Conservation (phyloP, 306 rosid species). For the Glycyrrhiza uralensis region DNA sequence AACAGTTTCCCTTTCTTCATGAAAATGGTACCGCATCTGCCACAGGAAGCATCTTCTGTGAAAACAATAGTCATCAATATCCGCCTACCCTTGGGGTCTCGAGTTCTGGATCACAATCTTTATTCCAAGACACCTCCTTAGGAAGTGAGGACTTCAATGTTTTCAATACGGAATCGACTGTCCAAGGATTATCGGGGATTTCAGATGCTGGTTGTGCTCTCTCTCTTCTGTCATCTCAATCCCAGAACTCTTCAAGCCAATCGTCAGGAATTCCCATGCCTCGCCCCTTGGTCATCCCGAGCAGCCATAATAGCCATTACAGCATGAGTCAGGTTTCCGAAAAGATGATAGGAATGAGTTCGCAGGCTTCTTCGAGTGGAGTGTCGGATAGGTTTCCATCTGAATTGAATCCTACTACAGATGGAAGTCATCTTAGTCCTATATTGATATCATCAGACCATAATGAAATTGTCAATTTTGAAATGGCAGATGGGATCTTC, state of each 20-base stretch:
- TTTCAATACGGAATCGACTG: constrained; percentile 46
- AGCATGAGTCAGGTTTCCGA: constrained; percentile 45
- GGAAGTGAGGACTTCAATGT: constrained; percentile 60
- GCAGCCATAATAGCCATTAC: constrained; percentile 49
- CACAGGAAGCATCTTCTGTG: constrained; percentile 41
- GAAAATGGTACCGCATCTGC: constrained; percentile 40
- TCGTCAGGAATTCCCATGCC: constrained; percentile 49
- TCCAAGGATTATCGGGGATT: constrained; percentile 52
- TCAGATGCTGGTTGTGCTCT: constrained; percentile 74
- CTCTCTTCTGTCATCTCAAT: constrained; percentile 98
- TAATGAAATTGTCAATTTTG: constrained; percentile 47
- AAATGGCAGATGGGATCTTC: constrained; percentile 50
- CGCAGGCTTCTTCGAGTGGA: constrained; percentile 51
- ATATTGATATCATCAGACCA: constrained; percentile 42
- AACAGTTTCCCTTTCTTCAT: constrained; percentile 46
- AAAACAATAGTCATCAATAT: constrained; percentile 40
- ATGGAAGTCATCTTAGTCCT: constrained; percentile 44
- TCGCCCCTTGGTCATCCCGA: constrained; percentile 39
- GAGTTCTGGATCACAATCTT: constrained; percentile 40
- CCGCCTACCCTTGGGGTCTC: constrained; percentile 26
- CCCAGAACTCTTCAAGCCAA: constrained; percentile 63
- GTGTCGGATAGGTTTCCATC: constrained; percentile 45
- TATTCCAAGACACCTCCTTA: constrained; percentile 38
- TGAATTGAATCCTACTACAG: constrained; percentile 43
- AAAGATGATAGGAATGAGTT: constrained; percentile 47